Evolutionary conservation across 2,329 filamentous ascomycete genomes (phyloP), one percentile per base, ranked within the genome.

Genomic region (Xylaria sp.): DNA sequence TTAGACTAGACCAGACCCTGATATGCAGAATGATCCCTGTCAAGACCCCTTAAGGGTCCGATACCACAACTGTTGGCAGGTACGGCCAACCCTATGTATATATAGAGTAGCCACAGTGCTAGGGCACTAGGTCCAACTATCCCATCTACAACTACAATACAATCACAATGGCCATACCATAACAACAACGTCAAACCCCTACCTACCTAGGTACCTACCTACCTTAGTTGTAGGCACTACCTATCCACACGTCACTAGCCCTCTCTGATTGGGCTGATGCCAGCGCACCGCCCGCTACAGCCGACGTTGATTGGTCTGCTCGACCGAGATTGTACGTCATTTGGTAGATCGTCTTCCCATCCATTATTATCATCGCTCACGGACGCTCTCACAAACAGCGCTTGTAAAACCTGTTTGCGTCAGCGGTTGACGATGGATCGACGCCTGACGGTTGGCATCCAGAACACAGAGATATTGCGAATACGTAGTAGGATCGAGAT

Each of bases 241-340:
- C n/a, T n/a, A 31, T 31, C 31, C 9, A 5, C 47, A 51, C 69
- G 69, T 71, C 70, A 71, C 47, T 28, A 31, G 33, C 51, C 49
- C 40, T 9, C 15, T 38, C 60, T n/a, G 67, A 43, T 72, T 72
- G 72, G 71, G 71, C 45, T 57, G 14, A 31, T 15, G 1, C 3
- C 23, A 11, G 31, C 9, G 1, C 2, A 25, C 46, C 57, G 9
- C 45, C 7, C 37, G n/a, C 47, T 35, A 9, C 35, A 28, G 35
- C 12, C 7, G 15, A 42, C 25, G 17, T 19, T 67, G 47, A 72
- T 72, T 71, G 69, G 69, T 28, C 42, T 47, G 28, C 53, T 42
- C 55, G 50, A 47, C 61, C 57, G 45, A 37, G 47, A 49, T 53
- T 17, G n/a, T 72, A 73, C 71, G 71, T 73, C 71, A 73, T 72